Evolutionary conservation across 352 stramenopile species (phyloP).

Genomic region (Phytophthora hibernalis): DNA sequence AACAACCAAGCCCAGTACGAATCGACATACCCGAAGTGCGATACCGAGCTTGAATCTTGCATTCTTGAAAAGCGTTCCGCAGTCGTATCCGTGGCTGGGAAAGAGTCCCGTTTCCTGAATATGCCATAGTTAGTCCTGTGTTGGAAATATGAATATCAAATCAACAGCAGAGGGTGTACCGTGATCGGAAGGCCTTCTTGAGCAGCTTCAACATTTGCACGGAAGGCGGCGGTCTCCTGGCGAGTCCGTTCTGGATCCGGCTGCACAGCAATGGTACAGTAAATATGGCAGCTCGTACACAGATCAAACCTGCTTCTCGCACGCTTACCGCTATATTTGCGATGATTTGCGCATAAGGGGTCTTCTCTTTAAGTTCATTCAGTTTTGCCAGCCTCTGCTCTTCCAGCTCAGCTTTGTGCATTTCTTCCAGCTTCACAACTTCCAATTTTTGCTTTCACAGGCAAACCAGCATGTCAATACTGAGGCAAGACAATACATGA

Average conservation of each 20-base stretch:
- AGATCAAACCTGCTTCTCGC: not conserved
- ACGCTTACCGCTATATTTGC: conserved; percentile 55
- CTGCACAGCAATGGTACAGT: conserved; percentile 31
- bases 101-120: conserved; percentile 76
- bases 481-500: not conserved
- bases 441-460: conserved; percentile 59
- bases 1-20: not conserved
- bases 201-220: conserved; percentile 66
- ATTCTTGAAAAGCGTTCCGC: conserved; percentile 81
- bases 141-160: not conserved
- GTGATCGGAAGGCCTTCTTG: conserved; percentile 64
- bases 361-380: conserved; percentile 69
- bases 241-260: conserved; percentile 65
- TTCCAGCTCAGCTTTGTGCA: conserved; percentile 37
- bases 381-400: conserved; percentile 51
- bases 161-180: conserved; percentile 29
- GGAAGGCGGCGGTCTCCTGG: conserved; percentile 77
- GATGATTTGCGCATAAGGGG: conserved; percentile 73
- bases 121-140: not conserved
- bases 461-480: not conserved
- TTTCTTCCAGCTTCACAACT: conserved; percentile 43
- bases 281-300: not conserved
- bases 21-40: conserved; percentile 56
- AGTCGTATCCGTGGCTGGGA: conserved; percentile 78
- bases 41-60: conserved; percentile 83